phyloP scores from a whole-genome alignment of 108 stramenopile genomes.

The Nitzschia putrida region DNA sequence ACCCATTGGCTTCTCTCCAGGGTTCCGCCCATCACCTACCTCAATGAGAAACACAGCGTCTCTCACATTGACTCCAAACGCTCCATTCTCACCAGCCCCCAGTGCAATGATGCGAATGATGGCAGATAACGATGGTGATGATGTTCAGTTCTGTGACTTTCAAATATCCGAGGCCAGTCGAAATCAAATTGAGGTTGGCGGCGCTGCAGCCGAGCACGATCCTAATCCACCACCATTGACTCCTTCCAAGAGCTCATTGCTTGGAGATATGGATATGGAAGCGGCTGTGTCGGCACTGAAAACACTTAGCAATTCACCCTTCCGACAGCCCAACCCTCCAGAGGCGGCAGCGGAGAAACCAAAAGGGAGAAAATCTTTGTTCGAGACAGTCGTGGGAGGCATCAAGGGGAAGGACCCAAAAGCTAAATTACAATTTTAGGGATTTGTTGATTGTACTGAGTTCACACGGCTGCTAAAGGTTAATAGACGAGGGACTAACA shows the following conservation, averaged over 20 bases:
- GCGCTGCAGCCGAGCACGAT: conserved; percentile 8
- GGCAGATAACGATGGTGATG: conserved; percentile 24
- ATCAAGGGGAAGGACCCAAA: conserved; percentile 21
- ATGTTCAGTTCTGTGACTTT: conserved; percentile 25
- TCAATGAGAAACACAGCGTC: conserved; percentile 3
- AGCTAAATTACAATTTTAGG: conserved; percentile 11
- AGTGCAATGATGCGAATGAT: conserved; percentile 24
- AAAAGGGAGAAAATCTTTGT: conserved; percentile 25
- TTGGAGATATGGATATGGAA: conserved; percentile 17
- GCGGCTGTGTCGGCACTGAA: conserved; percentile 57
- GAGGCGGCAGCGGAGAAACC: not conserved
- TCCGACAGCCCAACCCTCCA: conserved; percentile 1
- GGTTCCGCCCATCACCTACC: conserved; percentile 28
- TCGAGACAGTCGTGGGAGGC: conserved; percentile 30
- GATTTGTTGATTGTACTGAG: not conserved
- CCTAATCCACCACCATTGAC: conserved; percentile 9
- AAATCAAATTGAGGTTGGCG: conserved; percentile 12
- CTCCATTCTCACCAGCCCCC: conserved; percentile 33
- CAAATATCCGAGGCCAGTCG: conserved; percentile 22
- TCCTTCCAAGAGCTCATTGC: conserved; percentile 22
- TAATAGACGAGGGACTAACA: too few relatives aligned
- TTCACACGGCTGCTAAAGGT: too few relatives aligned
- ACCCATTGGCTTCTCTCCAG: conserved; percentile 45
- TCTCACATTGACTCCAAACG: conserved; percentile 21
- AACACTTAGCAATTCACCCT: conserved; percentile 50